Evolutionary conservation across 2,329 filamentous ascomycete genomes (phyloP).

Genomic region (Aureobasidium sp.): DNA sequence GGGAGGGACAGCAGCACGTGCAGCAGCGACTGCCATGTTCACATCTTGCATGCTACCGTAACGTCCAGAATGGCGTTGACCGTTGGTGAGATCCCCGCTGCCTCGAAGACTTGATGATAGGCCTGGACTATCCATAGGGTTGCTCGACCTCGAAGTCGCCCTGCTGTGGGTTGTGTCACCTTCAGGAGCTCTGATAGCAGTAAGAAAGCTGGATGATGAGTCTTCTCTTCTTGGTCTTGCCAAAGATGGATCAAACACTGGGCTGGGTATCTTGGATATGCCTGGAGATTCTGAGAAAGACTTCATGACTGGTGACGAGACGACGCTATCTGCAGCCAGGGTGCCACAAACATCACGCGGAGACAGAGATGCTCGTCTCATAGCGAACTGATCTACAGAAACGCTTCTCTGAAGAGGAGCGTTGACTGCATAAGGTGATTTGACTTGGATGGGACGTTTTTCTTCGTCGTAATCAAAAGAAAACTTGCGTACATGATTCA

Average conservation of each 20-base stretch:
- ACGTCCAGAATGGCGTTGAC: background rate
- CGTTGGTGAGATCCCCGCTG: background rate
- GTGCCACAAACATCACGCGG: background rate
- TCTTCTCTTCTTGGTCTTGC: constrained; percentile 33
- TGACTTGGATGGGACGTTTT: background rate
- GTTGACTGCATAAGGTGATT: background rate
- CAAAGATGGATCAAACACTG: constrained; percentile 27
- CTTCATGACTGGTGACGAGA: background rate
- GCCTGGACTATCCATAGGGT: background rate
- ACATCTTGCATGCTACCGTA: constrained; percentile 3
- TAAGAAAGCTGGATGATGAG: constrained; percentile 34
- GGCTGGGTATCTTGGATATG: constrained; percentile 38
- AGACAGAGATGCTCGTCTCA: background rate
- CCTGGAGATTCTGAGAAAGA: background rate
- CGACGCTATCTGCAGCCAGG: background rate
- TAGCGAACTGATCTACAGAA: background rate
- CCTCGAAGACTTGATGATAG: background rate
- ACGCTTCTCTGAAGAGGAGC: background rate
- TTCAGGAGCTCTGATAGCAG: constrained; percentile 21
- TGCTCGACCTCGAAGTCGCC: constrained; percentile 22
- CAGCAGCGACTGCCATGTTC: constrained; percentile 9
- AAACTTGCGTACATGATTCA: constrained; percentile 29
- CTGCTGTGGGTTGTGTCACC: constrained; percentile 24
- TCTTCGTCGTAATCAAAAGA: constrained; percentile 41
- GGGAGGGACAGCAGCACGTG: background rate